Percentiles rank a stretch among this genome's conserved stretches.
phyloP scores from a whole-genome alignment of 495 filamentous ascomycete species.

The Trypethelium eluteriae region DNA sequence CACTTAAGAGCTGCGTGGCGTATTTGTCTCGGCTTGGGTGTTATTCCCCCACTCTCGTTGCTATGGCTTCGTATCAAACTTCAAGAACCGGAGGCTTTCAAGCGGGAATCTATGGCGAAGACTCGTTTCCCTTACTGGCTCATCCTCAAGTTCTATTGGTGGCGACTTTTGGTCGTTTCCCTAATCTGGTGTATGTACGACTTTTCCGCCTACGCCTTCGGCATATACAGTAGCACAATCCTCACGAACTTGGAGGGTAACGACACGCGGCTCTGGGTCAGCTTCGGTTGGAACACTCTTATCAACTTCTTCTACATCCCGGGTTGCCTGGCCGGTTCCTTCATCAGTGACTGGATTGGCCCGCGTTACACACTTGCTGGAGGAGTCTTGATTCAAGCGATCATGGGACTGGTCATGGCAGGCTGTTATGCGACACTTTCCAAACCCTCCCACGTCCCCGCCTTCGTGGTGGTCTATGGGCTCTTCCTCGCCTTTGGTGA shows the following conservation, averaged over 20 bases:
- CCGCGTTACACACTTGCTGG: slow-evolving; percentile 62
- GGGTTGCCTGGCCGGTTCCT: slow-evolving; percentile 67
- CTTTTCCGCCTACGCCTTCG: slow-evolving; percentile 72
- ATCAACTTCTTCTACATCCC: slow-evolving; percentile 84
- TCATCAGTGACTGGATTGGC: slow-evolving; percentile 65
- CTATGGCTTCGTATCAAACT: slow-evolving; percentile 68
- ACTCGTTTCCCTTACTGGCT: slow-evolving; percentile 50
- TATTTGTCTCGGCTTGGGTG: slow-evolving; percentile 66
- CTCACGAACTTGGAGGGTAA: slow-evolving; percentile 55
- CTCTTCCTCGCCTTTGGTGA: slow-evolving; percentile 82
- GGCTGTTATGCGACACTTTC: slow-evolving; percentile 60
- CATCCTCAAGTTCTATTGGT: slow-evolving; percentile 54
- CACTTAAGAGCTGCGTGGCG: slow-evolving; percentile 70
- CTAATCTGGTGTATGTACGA: slow-evolving; percentile 93
- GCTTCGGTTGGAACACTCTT: slow-evolving; percentile 78
- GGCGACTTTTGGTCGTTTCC: slow-evolving; percentile 58
- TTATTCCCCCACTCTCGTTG: slow-evolving; percentile 67
- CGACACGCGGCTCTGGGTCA: slow-evolving; percentile 55
- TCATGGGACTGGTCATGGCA: slow-evolving; percentile 85
- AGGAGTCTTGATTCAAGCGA: slow-evolving; percentile 59
- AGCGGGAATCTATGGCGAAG: slow-evolving; percentile 47
- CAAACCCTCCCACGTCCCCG: slow-evolving; percentile 56
- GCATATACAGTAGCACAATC: slow-evolving; percentile 68
- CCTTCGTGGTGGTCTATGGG: slow-evolving; percentile 69
- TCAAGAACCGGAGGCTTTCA: slow-evolving; percentile 77